These are phyloP conservation scores for Mucor lusitanicus DNA, from an alignment of 371 early-diverging fungal species.

Conservation along the genomic window DNA sequence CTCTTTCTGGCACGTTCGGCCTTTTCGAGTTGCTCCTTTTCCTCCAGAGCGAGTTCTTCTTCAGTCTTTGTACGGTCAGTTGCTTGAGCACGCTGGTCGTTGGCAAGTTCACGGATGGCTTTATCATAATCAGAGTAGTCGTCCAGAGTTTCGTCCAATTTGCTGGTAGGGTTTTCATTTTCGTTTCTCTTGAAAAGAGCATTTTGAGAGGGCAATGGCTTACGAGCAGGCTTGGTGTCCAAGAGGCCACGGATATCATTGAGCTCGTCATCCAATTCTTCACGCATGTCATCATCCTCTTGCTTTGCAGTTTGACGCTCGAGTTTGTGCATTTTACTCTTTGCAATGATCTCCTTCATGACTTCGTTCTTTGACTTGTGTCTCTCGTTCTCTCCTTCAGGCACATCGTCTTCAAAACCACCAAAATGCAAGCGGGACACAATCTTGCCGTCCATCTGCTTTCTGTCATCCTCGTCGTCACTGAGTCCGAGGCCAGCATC, in stretches of 20 bases:
- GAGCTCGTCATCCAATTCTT: constrained; percentile 87
- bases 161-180: constrained; percentile 18
- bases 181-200: constrained; percentile 39
- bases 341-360: constrained; percentile 96
- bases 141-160: constrained; percentile 25
- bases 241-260: constrained; percentile 79
- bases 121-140: constrained; percentile 73
- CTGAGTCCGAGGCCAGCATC: constrained; percentile 63
- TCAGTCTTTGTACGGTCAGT: constrained; percentile 93
- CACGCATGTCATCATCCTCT: constrained; percentile 76
- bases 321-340: constrained; percentile 89
- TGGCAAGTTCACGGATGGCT: constrained; percentile 76
- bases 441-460: constrained; percentile 64
- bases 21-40: constrained; percentile 79
- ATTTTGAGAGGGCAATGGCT: constrained; percentile 50
- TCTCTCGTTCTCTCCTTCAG: constrained; percentile 47
- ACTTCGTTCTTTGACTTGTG: constrained; percentile 88
- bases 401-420: constrained; percentile 71
- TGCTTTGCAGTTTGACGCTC: constrained; percentile 87
- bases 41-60: constrained; percentile 88
- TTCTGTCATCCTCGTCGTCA: constrained; percentile 62
- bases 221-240: constrained; percentile 38
- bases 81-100: constrained; percentile 84
- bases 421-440: constrained; percentile 87
- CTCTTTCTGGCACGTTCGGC: constrained; percentile 82